phyloP scores from a whole-genome alignment of 805 yeast genomes.

The Pichia paraexigua region DNA sequence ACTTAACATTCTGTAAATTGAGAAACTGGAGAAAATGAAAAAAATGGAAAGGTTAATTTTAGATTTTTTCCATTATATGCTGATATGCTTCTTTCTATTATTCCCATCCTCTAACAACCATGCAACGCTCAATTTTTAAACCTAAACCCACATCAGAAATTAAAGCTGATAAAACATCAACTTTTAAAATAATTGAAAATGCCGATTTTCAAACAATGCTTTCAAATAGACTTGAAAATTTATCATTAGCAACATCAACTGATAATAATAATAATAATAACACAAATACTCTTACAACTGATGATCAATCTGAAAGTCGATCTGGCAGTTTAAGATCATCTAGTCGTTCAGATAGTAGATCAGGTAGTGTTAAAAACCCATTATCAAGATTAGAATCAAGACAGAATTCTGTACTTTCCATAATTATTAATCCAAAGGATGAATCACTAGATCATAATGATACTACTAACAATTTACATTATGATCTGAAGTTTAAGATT shows the following conservation, averaged over 20 bases:
- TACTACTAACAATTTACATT: neutral
- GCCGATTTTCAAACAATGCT: conserved; percentile 5
- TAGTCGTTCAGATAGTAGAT: neutral
- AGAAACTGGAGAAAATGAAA: too few species aligned
- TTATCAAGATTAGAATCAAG: conserved; percentile 20
- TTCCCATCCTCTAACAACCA: neutral
- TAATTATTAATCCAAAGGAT: conserved; percentile 16
- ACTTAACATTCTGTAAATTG: too few species aligned
- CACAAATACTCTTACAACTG: neutral
- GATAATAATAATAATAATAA: neutral
- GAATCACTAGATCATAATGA: conserved; percentile 6
- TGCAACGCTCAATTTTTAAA: neutral
- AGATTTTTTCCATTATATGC: too few species aligned
- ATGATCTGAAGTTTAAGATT: conserved; percentile 9
- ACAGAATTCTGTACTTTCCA: conserved; percentile 21
- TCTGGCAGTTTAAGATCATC: neutral
- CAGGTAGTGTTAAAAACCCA: conserved; percentile 8
- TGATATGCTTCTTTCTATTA: neutral
- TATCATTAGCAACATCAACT: neutral
- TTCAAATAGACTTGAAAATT: conserved; percentile 1
- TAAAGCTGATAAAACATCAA: neutral
- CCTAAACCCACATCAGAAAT: neutral
- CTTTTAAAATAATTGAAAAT: neutral
- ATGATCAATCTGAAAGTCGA: neutral
- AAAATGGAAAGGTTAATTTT: too few species aligned